phyloP scores from a whole-genome alignment of 441 rosid species.

The Dalechampia spathulata region DNA sequence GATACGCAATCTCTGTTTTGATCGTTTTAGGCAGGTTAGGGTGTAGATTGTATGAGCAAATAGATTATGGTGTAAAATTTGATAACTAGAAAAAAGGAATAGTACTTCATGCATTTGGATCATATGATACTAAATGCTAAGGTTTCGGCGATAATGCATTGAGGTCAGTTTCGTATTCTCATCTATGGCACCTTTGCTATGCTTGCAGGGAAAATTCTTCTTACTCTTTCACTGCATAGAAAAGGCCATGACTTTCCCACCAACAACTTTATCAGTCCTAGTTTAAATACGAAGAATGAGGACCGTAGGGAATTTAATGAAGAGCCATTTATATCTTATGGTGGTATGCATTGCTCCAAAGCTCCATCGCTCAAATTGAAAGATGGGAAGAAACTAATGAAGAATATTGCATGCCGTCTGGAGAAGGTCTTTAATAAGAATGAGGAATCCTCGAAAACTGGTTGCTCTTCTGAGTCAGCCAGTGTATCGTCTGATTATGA shows the following conservation, averaged over 20 bases:
- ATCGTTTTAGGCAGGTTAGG: too few species aligned
- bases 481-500: slow-evolving; percentile 49
- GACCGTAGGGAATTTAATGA: slow-evolving; percentile 31
- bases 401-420: slow-evolving; percentile 37
- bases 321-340: slow-evolving; percentile 18
- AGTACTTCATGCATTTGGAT: too few species aligned
- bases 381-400: slow-evolving; percentile 59
- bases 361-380: slow-evolving; percentile 32
- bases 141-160: too few species aligned
- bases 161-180: too few species aligned
- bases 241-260: slow-evolving; percentile 24
- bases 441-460: slow-evolving; percentile 33
- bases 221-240: slow-evolving; percentile 47
- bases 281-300: slow-evolving; percentile 24
- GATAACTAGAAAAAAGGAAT: too few species aligned
- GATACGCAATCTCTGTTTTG: too few species aligned
- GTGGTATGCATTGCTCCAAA: slow-evolving; percentile 28
- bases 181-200: slow-evolving; percentile 2
- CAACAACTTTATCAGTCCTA: slow-evolving; percentile 17
- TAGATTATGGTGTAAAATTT: too few species aligned
- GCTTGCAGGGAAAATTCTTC: slow-evolving; percentile 63
- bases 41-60: too few species aligned
- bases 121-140: too few species aligned
- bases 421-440: slow-evolving; percentile 59
- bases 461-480: slow-evolving; percentile 34